Evolutionary conservation across 2,329 filamentous ascomycete genomes (phyloP).

Genomic region (Fonsecaea pedrosoi): DNA sequence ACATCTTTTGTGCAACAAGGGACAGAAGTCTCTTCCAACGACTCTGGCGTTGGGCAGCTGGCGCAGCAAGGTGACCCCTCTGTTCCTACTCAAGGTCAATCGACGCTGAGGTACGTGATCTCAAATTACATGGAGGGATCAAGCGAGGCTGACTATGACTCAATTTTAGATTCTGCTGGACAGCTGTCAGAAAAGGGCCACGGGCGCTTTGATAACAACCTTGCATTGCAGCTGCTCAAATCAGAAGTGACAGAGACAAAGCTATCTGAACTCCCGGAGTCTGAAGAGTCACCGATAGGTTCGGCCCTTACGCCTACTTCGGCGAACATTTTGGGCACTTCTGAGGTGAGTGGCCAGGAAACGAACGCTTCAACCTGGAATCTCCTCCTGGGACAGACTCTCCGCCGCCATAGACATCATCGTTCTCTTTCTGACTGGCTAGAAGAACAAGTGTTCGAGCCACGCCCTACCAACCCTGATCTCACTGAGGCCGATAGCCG

Average conservation of each 20-base stretch:
- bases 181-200: not conserved
- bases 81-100: not conserved
- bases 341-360: not conserved
- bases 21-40: not conserved
- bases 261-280: not conserved
- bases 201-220: not conserved
- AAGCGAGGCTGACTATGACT: conserved; percentile 15
- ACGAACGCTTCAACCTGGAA: not conserved
- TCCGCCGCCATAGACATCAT: not conserved
- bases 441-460: not conserved
- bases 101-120: conserved; percentile 10
- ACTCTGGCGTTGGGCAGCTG: not conserved
- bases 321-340: not conserved
- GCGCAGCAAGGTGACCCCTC: not conserved
- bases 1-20: not conserved
- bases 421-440: not conserved
- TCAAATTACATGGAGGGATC: conserved; percentile 14
- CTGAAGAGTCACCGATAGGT: not conserved
- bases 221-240: not conserved
- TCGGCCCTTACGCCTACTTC: not conserved
- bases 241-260: not conserved
- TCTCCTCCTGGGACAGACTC: not conserved
- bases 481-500: not conserved
- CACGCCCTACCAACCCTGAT: not conserved
- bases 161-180: not conserved